Conservation (phyloP, 768 basidiomycete species). For the Tricholoma matsutake region DNA sequence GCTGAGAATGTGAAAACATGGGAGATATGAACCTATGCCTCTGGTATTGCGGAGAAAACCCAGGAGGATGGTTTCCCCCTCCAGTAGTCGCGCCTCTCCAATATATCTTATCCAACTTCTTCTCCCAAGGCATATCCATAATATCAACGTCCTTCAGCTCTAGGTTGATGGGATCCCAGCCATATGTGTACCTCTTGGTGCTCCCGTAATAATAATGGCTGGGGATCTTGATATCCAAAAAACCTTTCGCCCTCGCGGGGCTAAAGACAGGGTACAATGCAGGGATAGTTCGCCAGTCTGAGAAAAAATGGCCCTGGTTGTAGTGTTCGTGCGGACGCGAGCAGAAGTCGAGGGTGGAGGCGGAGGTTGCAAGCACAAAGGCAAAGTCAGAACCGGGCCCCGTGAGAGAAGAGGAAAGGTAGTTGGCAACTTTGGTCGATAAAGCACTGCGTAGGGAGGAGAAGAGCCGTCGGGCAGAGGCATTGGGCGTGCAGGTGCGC, state of each 20-base stretch:
- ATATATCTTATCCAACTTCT: conserved; percentile 84
- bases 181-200: conserved; percentile 82
- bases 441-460: conserved; percentile 63
- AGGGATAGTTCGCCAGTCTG: conserved; percentile 89
- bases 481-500: conserved; percentile 80
- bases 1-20: background rate
- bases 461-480: conserved; percentile 80
- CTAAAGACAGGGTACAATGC: conserved; percentile 93
- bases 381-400: conserved; percentile 52
- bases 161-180: conserved; percentile 78
- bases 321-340: conserved; percentile 77
- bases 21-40: conserved; percentile 61
- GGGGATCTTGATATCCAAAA: conserved; percentile 88
- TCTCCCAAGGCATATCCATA: conserved; percentile 87
- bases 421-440: conserved; percentile 25
- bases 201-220: conserved; percentile 95
- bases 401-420: conserved; percentile 20
- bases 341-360: conserved; percentile 75
- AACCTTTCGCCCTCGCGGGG: conserved; percentile 83
- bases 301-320: conserved; percentile 94
- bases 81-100: conserved; percentile 98
- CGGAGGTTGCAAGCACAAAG: conserved; percentile 59
- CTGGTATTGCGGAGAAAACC: conserved; percentile 81
- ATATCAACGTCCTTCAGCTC: conserved; percentile 74
- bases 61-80: conserved; percentile 83